Conservation (phyloP, 306 rosid species). For the Cicer yamashitae region DNA sequence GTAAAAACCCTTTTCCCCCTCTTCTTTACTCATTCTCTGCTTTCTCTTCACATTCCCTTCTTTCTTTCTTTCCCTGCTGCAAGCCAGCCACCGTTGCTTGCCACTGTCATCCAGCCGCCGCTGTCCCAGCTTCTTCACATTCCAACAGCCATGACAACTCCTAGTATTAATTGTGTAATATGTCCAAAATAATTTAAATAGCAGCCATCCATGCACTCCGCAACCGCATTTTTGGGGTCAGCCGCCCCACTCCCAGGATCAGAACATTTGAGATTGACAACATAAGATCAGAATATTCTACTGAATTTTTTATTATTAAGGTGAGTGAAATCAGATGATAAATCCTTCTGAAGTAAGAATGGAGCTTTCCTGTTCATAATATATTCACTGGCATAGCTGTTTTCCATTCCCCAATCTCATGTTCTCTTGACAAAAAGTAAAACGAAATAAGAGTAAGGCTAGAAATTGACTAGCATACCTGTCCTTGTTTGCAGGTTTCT, state of each 20-base stretch:
- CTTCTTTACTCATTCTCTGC: background rate
- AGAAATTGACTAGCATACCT: constrained; percentile 38
- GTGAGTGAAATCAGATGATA: constrained; percentile 12
- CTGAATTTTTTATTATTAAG: background rate
- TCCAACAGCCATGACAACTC: background rate
- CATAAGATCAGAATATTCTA: background rate
- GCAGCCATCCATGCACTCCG: background rate
- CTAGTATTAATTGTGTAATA: background rate
- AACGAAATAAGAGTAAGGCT: background rate
- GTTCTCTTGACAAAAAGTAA: constrained; percentile 17
- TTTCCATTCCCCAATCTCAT: constrained; percentile 26
- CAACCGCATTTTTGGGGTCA: background rate
- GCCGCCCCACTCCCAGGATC: too few relatives aligned
- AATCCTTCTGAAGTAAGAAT: constrained; percentile 18
- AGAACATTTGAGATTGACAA: background rate
- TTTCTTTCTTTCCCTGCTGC: background rate
- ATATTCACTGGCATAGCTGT: constrained; percentile 11
- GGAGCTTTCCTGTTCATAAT: constrained; percentile 15
- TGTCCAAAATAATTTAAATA: background rate
- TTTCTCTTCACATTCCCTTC: background rate
- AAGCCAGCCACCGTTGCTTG: background rate
- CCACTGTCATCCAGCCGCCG: background rate
- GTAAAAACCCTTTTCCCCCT: background rate
- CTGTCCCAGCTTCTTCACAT: background rate
- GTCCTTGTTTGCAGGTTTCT: constrained; percentile 54